Base-by-base conservation (phyloP, 2,329 filamentous ascomycete genomes). In the Lecanoromycetidae sp. region DNA sequence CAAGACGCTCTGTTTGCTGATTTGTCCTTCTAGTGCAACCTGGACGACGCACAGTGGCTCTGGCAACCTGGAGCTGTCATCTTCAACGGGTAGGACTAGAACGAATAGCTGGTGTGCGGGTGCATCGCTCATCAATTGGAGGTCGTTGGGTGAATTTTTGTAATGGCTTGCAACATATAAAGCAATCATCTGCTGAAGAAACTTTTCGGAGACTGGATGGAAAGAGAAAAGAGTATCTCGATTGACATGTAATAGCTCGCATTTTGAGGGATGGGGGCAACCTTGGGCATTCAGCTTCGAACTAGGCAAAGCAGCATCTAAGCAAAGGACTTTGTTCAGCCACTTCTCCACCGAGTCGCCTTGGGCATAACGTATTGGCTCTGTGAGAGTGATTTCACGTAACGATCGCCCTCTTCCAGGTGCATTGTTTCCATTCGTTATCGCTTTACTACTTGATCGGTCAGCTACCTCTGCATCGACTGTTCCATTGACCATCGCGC, bases 91-190 rank as follows among this genome's bases (percentile, higher is more conserved):
- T 2, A 88, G 84, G 2, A 94, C 87, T 20, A 98, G 77, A 8
- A 96, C 91, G 58, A 91, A 98, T 5, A 98, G 76, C 62, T 96
- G 88, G 65, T 98, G 91, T 0, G 91, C 90, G 1, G 91, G 91
- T 1, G 91, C 91, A 65, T 98, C 91, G 52, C 87, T 94, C 87
- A 98, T 94, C 48, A 98, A 76, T 63, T 96, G 91, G n/a, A 98
- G 74, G 59, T 98, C 91, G 58, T 98, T 94, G 0, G 91, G 91
- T 0, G 88, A 87, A 66, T 98, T 98, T 66, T 96, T 96, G 72
- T 98, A 95, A 65, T 94, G 87, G 57, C 87, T 94, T 23, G 91
- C 87, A 23, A 98, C 93, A 58, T 96, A 98, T 2, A 98, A 76
- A 1, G 88, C 87, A 66, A 98, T 90, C 87, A 98, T 95, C 58